Base-by-base conservation (phyloP, 2,329 filamentous ascomycete genomes). In the Apiospora pterosperma region DNA sequence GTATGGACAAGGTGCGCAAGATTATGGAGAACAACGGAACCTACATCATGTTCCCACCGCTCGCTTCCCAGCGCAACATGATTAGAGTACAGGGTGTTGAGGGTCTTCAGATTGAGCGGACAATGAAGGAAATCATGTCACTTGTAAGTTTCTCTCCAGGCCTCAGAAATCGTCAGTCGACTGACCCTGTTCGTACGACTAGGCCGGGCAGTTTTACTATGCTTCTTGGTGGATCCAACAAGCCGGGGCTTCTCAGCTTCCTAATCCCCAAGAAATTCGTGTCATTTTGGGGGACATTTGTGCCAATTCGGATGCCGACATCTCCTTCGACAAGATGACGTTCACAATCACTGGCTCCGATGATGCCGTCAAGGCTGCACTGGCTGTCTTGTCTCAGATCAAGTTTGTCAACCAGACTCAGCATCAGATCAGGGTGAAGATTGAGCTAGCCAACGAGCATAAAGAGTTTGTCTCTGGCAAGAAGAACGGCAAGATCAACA, bases 401-500 rank as follows among this genome's bases (percentile, higher is more conserved):
- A 90, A 92, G 48, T 97, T 97, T 73, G 92, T 96, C 66, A 90
- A 90, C 69, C 91, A 93, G 71, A 89, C 91, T 48, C 92, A 92
- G 70, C 97, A 96, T 74, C 94, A 96, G 76, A 96, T 99, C 76
- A 89, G 94, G 64, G 95, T 99, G 75, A 98, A 98, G 83, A 97
- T 99, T 68, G 96, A 99, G 82, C 90, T 99, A 64, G 96, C 96
- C 74, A 98, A 98, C 75, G 96, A 99, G 81, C 96, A 99, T 83
- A 99, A 99, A 79, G 96, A 99, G 75, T 99, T 99, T 76, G 96
- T 99, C 64, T 97, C 94, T 71, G 96, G 96, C 71, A 99, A 99
- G 85, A 99, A 99, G 84, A 99, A 99, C 73, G 96, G 96, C 79
- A 99, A 99, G 82, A 99, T 99, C 79, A 99, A 99, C 85, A 99